phyloP scores from a whole-genome alignment of 345 rosid species.

The Psidium friedrichsthalianum region DNA sequence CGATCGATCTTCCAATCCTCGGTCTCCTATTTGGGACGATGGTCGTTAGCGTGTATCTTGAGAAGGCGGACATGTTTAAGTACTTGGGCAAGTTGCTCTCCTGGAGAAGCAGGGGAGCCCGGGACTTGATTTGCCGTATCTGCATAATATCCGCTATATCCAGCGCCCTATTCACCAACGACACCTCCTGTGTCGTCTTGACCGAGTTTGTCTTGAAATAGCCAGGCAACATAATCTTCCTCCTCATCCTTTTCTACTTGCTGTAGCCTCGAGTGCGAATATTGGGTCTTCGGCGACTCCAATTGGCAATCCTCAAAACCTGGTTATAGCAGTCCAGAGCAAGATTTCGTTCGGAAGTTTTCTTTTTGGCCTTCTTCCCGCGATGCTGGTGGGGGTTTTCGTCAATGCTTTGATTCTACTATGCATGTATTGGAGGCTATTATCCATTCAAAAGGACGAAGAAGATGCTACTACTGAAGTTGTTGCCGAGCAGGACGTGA shows the following conservation, averaged over 20 bases:
- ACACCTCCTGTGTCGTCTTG: conserved; percentile 66
- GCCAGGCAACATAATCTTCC: conserved; percentile 77
- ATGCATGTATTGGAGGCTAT: conserved; percentile 52
- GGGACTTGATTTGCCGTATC: conserved; percentile 58
- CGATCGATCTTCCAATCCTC: conserved; percentile 75
- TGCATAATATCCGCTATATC: conserved; percentile 67
- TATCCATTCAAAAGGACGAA: conserved; percentile 51
- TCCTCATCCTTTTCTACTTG: conserved; percentile 68
- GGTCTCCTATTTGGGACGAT: conserved; percentile 87
- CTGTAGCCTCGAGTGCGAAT: conserved; percentile 79
- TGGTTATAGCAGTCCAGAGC: conserved; percentile 69
- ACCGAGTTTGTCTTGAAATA: conserved; percentile 72
- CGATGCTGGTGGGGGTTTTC: conserved; percentile 49
- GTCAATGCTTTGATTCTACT: conserved; percentile 53
- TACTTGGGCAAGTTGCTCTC: conserved; percentile 61
- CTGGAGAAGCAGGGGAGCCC: conserved; percentile 66
- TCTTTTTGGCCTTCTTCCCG: conserved; percentile 49
- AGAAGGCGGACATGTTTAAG: conserved; percentile 70
- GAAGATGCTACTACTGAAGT: conserved; percentile 26
- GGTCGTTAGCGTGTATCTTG: conserved; percentile 79
- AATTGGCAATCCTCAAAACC: conserved; percentile 84
- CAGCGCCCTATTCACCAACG: conserved; percentile 80
- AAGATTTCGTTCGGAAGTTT: conserved; percentile 51
- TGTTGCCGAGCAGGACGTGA: conserved; percentile 41
- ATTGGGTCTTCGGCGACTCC: conserved; percentile 86